Percentiles rank a stretch among this genome's conserved stretches.
Conservation (phyloP, 371 early-diverging fungal species). For the Actinomortierella wolfii region DNA sequence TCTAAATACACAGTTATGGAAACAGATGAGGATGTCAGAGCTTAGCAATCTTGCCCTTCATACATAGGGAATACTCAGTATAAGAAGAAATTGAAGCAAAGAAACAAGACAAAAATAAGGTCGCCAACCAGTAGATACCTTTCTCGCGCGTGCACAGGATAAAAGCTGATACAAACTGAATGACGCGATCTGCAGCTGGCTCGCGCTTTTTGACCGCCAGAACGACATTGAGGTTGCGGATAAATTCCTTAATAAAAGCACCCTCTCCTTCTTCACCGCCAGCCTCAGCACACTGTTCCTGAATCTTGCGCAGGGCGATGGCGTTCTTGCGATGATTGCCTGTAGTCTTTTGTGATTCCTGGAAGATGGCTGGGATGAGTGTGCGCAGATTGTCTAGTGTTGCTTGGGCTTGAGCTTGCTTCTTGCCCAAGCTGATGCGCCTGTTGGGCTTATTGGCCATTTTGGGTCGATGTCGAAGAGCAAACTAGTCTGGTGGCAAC, state of each 20-base stretch:
- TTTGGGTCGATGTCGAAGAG: too few relatives aligned
- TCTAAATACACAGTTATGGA: conserved; percentile 13
- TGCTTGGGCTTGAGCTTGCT: conserved; percentile 11
- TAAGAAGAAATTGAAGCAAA: too few relatives aligned
- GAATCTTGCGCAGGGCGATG: conserved; percentile 77
- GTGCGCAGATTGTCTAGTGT: conserved; percentile 37
- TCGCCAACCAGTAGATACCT: conserved; percentile 38
- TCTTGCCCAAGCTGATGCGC: not conserved
- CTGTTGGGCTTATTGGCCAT: too few relatives aligned
- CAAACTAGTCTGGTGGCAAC: too few relatives aligned
- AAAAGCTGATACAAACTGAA: conserved; percentile 78
- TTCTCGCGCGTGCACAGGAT: conserved; percentile 72
- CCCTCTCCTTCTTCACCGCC: conserved; percentile 61
- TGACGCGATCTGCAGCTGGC: conserved; percentile 72
- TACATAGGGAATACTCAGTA: too few relatives aligned
- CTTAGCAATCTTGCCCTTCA: too few relatives aligned
- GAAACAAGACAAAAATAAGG: not conserved
- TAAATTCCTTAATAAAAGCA: conserved; percentile 68
- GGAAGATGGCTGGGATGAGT: conserved; percentile 69
- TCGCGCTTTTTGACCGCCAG: conserved; percentile 75
- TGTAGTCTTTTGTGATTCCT: conserved; percentile 74
- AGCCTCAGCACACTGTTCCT: conserved; percentile 61
- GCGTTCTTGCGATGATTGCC: conserved; percentile 74
- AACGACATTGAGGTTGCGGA: conserved; percentile 75
- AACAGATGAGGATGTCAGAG: too few relatives aligned